Evolutionary conservation across 2,329 filamentous ascomycete genomes (phyloP).

Genomic region (Aureobasidium sp.): DNA sequence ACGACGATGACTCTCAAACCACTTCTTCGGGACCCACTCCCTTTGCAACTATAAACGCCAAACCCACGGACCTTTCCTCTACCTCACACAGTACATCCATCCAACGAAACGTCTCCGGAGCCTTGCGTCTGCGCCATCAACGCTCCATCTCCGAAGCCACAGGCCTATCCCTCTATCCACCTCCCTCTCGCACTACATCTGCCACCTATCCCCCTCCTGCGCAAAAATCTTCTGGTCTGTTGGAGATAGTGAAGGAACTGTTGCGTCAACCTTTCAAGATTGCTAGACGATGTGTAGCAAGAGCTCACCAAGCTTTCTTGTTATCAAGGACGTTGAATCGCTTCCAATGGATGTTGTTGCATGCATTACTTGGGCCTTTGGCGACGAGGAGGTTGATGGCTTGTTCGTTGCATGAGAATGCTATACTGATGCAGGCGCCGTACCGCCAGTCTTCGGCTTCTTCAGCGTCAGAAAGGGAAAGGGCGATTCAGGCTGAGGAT

Average conservation of each 20-base stretch:
- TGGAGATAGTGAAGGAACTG: slow-evolving; percentile 25
- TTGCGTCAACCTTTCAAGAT: slow-evolving; percentile 32
- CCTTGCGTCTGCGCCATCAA: slow-evolving; percentile 12
- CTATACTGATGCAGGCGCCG: slow-evolving; percentile 1
- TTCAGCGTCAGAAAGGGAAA: not conserved
- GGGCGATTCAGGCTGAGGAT: not conserved
- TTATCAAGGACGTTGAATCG: slow-evolving; percentile 33
- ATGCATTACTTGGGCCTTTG: slow-evolving; percentile 37
- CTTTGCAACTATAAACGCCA: not conserved
- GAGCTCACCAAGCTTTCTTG: slow-evolving; percentile 32
- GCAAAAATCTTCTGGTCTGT: not conserved
- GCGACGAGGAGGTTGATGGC: slow-evolving; percentile 35
- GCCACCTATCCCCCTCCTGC: not conserved
- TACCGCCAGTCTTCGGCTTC: not conserved
- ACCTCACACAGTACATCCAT: not conserved
- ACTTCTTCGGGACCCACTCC: not conserved
- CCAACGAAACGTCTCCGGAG: not conserved
- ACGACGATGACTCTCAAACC: slow-evolving; percentile 13
- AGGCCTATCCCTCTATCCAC: slow-evolving; percentile 14
- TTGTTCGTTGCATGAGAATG: slow-evolving; percentile 19
- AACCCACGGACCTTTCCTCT: not conserved
- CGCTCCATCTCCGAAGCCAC: slow-evolving; percentile 24
- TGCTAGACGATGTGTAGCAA: slow-evolving; percentile 33
- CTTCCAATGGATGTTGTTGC: slow-evolving; percentile 40
- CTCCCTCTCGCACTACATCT: not conserved